Evolutionary conservation across 1,139 yeast species (phyloP).

Genomic region (Suhomyces chickasaworum): DNA sequence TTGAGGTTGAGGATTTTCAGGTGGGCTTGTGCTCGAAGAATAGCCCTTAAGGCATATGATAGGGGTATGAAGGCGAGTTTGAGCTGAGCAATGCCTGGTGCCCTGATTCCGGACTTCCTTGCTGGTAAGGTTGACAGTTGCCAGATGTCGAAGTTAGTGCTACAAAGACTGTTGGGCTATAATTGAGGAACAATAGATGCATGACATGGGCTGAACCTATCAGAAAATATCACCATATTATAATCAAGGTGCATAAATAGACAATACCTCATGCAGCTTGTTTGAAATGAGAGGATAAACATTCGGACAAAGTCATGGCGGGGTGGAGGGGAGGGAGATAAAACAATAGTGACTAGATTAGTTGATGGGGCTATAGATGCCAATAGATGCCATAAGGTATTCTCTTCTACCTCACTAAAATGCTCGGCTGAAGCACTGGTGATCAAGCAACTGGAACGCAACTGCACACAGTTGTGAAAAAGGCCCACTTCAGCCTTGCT

Average conservation of each 20-base stretch:
- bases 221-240: conserved; percentile 3
- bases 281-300: neutral
- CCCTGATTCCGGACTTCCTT: conserved; percentile 3
- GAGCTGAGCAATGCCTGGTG: conserved; percentile 2
- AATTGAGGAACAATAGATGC: conserved; percentile 4
- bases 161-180: neutral
- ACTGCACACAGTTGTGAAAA: conserved; percentile 1
- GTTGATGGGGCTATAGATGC: neutral
- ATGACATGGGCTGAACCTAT: neutral
- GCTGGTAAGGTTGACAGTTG: conserved; percentile 1
- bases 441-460: conserved; percentile 1
- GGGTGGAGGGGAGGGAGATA: neutral
- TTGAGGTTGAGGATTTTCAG: conserved; percentile 1
- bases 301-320: conserved; percentile 1
- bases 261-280: conserved; percentile 1
- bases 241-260: conserved; percentile 1
- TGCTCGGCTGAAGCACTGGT: neutral
- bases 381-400: neutral
- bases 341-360: neutral
- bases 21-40: conserved; percentile 4
- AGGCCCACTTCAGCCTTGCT: conserved; percentile 5
- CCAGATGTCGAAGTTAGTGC: conserved; percentile 1
- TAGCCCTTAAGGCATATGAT: conserved; percentile 2
- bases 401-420: neutral
- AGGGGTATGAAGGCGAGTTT: conserved; percentile 3